Conservation (phyloP, 495 filamentous ascomycete genomes). For the Schizothecium vesticola region DNA sequence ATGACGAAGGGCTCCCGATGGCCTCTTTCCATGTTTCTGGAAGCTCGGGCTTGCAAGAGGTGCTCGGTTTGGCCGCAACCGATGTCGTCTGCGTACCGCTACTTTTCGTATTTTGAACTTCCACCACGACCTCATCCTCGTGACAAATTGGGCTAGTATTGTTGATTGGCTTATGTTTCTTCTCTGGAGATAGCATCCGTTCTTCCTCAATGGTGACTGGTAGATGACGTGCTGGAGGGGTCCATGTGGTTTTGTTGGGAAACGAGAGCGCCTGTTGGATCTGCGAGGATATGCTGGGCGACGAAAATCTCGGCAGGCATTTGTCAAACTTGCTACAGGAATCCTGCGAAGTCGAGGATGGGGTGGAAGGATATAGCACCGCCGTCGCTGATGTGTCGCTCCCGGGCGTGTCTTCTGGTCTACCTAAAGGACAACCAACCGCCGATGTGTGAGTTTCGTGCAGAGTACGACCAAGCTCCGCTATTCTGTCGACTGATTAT, state of each 20-base stretch:
- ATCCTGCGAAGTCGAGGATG: neutral
- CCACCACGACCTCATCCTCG: neutral
- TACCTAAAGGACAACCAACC: neutral
- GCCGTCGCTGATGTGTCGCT: neutral
- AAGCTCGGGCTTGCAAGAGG: constrained; percentile 16
- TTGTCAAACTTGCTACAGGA: constrained; percentile 1
- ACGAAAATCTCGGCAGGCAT: constrained; percentile 10
- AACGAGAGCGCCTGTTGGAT: constrained; percentile 6
- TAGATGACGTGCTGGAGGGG: neutral
- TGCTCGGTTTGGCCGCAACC: constrained; percentile 8
- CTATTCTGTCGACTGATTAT: neutral
- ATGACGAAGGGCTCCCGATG: constrained; percentile 27
- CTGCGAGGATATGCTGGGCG: constrained; percentile 7
- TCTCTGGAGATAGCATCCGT: constrained; percentile 22
- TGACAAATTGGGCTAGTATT: neutral
- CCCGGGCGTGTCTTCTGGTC: neutral
- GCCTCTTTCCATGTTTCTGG: constrained; percentile 32
- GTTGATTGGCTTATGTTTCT: neutral
- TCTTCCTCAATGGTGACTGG: constrained; percentile 29
- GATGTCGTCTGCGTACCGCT: neutral
- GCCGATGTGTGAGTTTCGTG: neutral
- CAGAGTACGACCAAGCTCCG: neutral
- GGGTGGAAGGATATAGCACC: neutral
- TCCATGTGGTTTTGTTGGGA: constrained; percentile 10
- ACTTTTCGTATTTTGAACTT: neutral